Evolutionary conservation across 2,329 filamentous ascomycete genomes (phyloP).

Genomic region (Alternaria sp.): DNA sequence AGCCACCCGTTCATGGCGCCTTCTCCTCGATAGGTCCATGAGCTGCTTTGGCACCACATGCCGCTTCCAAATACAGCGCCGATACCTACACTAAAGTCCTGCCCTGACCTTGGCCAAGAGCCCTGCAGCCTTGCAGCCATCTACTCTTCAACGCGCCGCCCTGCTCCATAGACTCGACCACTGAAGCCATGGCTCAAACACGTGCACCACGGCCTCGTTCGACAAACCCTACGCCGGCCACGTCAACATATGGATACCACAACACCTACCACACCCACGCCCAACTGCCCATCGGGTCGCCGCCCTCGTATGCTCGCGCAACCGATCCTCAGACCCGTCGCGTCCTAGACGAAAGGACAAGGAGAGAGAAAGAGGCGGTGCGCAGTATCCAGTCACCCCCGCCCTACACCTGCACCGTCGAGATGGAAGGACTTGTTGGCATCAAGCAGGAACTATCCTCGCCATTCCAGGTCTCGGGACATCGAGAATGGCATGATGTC

Average conservation of each 20-base stretch:
- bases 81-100: background rate
- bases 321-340: constrained; percentile 26
- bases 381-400: constrained; percentile 34
- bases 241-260: constrained; percentile 50
- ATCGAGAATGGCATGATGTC: constrained; percentile 68
- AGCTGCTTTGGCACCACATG: constrained; percentile 11
- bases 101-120: background rate
- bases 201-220: constrained; percentile 22
- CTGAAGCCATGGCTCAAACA: constrained; percentile 11
- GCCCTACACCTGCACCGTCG: constrained; percentile 46
- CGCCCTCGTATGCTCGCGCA: constrained; percentile 43
- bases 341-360: constrained; percentile 30
- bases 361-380: constrained; percentile 23
- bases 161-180: constrained; percentile 10
- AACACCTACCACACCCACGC: constrained; percentile 51
- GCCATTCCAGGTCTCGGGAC: constrained; percentile 66
- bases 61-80: constrained; percentile 9
- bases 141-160: background rate
- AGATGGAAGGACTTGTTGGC: constrained; percentile 46
- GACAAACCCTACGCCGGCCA: constrained; percentile 22
- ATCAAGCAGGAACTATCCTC: constrained; percentile 72
- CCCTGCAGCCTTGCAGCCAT: background rate
- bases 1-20: constrained; percentile 16
- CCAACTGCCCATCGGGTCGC: constrained; percentile 31
- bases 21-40: constrained; percentile 12